phyloP scores from a whole-genome alignment of 2,329 filamentous ascomycete genomes.

The Fusarium ramigenum region DNA sequence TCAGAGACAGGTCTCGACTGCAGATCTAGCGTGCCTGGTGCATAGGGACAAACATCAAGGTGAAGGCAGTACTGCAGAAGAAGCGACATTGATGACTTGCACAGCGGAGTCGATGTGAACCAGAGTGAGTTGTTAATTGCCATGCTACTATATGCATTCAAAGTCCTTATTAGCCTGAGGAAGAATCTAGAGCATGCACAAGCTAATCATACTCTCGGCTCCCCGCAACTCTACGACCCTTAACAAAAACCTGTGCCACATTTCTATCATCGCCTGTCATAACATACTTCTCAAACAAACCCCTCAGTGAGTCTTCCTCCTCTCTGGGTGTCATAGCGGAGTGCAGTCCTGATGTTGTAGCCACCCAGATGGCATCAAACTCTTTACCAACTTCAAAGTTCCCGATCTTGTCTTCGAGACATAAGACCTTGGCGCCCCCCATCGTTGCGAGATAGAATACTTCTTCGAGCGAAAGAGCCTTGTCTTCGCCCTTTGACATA shows the following conservation, averaged over 20 bases:
- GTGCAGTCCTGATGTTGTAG: not conserved
- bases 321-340: constrained; percentile 10
- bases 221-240: not conserved
- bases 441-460: constrained; percentile 5
- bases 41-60: fast-evolving
- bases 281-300: constrained; percentile 12
- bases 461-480: constrained; percentile 11
- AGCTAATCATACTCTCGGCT: not conserved
- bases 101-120: fast-evolving
- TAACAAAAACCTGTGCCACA: constrained; percentile 3
- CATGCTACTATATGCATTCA: fast-evolving
- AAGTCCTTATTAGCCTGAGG: fast-evolving
- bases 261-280: constrained; percentile 22
- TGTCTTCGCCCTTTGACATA: not conserved
- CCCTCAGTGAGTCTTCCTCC: not conserved
- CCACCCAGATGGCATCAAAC: constrained; percentile 7
- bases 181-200: fast-evolving
- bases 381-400: constrained; percentile 13
- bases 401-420: not conserved
- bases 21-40: fast-evolving
- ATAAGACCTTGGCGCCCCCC: not conserved
- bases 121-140: fast-evolving
- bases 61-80: fast-evolving
- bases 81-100: not conserved
- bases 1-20: fast-evolving